Evolutionary conservation across 805 yeast species (phyloP), one percentile per base, ranked within the genome.

Genomic region (Yarrowia divulgata): DNA sequence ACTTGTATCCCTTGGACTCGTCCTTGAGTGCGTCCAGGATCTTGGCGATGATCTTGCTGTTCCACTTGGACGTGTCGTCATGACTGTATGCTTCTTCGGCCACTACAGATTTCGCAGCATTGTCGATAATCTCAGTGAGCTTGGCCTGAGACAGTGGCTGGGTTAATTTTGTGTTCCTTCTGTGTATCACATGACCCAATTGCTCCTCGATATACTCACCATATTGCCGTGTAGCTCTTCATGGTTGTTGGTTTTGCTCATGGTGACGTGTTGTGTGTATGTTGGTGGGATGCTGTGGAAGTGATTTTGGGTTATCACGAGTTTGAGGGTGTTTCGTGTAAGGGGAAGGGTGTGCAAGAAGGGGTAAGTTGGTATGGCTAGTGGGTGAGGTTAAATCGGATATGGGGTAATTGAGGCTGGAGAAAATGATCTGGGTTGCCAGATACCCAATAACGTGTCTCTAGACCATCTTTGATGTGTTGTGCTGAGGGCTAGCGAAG

Each of bases 1-100:
- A 74, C 70, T 74, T 74, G 71, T 70, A 73, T 16, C 63, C 49
- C 54, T 71, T 72, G 54, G 74, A 66, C 23, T 69, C 67, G 16
- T 62, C 60, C 48, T 68, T 70, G 37, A 70, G 50, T 1, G 50
- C 66, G 14, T 67, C 55, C 29, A 50, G 63, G 16, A 60, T 18
- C 32, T 67, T 52, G 67, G 66, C 62, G 32, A 72, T 72, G 19
- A 72, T 52, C 46, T 60, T 23, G 57, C 46, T 45, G 55, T 69
- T 71, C 73, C 73, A 71, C 50, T 62, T 52, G 34, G 70, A 48
- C 29, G 69, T 62, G 34, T 57, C 40, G 16, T 58, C 69, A 37
- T 72, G 74, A 29, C 52, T 46, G 64, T 72, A 71, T 43, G 50
- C 67, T 4, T 37, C 68, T 6, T 34, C 13, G 3, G n/a, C 37